Evolutionary conservation across 768 basidiomycete genomes (phyloP).

Genomic region (Pleurotus citrinopileatus): DNA sequence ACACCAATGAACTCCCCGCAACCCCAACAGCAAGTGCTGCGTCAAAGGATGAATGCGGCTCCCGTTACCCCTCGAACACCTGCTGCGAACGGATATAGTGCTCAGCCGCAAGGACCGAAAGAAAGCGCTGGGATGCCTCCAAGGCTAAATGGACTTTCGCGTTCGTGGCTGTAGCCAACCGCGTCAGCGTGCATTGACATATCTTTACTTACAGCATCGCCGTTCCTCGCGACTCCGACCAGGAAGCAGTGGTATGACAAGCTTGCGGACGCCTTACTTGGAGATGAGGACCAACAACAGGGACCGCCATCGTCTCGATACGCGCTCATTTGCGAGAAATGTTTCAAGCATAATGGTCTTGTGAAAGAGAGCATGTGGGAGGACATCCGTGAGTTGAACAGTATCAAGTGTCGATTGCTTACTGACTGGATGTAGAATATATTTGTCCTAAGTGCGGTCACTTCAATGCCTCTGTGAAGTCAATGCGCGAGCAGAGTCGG

Average conservation of each 20-base stretch:
- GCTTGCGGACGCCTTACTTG: conserved; percentile 81
- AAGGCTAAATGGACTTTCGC: not conserved
- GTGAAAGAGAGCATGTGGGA: conserved; percentile 82
- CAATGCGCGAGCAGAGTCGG: conserved; percentile 26
- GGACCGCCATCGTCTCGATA: conserved; percentile 55
- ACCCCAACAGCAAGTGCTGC: conserved; percentile 23
- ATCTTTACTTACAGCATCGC: not conserved
- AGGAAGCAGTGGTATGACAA: conserved; percentile 86
- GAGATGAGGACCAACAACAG: conserved; percentile 59
- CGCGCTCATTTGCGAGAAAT: conserved; percentile 86
- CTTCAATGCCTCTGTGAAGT: conserved; percentile 61
- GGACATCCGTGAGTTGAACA: conserved; percentile 64
- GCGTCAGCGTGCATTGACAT: not conserved
- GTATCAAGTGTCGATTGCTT: not conserved
- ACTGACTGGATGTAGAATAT: conserved; percentile 55
- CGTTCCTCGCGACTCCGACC: conserved; percentile 30
- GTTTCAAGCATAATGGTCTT: conserved; percentile 86
- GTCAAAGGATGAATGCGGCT: conserved; percentile 32
- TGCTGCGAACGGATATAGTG: not conserved
- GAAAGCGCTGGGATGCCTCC: conserved; percentile 13
- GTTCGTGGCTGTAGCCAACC: not conserved
- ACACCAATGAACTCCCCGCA: conserved; percentile 31
- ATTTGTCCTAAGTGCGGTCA: conserved; percentile 82
- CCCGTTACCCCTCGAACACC: conserved; percentile 19
- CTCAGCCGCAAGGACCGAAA: too few species aligned